Conservation (phyloP, 1,284 basidiomycete genomes). For the Trametes polyzona region DNA sequence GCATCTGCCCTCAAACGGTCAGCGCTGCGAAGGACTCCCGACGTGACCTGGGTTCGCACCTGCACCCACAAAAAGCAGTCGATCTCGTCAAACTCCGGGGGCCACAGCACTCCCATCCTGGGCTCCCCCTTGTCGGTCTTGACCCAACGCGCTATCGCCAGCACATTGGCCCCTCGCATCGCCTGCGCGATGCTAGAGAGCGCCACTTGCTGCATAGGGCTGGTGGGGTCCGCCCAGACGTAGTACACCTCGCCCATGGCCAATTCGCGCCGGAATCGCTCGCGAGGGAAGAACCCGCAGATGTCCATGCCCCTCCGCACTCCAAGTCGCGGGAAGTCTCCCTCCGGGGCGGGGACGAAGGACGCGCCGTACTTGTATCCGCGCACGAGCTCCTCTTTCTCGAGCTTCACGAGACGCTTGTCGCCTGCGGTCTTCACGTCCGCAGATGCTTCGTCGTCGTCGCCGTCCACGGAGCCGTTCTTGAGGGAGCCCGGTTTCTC, state of each 20-base stretch:
- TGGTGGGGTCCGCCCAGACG: conserved; percentile 77
- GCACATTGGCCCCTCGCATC: conserved; percentile 52
- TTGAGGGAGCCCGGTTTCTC: conserved; percentile 26
- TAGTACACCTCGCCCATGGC: conserved; percentile 89
- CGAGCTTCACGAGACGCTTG: conserved; percentile 51
- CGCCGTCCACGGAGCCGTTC: conserved; percentile 34
- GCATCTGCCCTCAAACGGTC: conserved; percentile 60
- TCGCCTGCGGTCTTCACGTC: conserved; percentile 27
- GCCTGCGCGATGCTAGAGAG: conserved; percentile 87
- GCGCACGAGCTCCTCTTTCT: conserved; percentile 75
- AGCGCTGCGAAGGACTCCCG: conserved; percentile 20
- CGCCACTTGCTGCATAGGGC: conserved; percentile 77
- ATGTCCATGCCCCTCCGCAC: conserved; percentile 88
- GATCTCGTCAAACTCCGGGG: conserved; percentile 64
- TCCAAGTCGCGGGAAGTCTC: conserved; percentile 69
- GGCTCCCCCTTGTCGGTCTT: conserved; percentile 75
- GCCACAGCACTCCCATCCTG: conserved; percentile 80
- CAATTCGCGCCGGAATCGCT: conserved; percentile 77
- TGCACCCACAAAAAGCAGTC: conserved; percentile 85
- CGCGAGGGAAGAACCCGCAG: conserved; percentile 77
- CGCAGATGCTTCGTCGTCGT: conserved; percentile 35
- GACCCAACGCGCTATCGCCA: conserved; percentile 86
- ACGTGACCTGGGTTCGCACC: too few species aligned
- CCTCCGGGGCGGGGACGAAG: conserved; percentile 85
- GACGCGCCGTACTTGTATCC: conserved; percentile 95